Evolutionary conservation across 2,329 filamentous ascomycete genomes (phyloP), one percentile per base, ranked within the genome.

Genomic region (Lasiodiplodia sp.): DNA sequence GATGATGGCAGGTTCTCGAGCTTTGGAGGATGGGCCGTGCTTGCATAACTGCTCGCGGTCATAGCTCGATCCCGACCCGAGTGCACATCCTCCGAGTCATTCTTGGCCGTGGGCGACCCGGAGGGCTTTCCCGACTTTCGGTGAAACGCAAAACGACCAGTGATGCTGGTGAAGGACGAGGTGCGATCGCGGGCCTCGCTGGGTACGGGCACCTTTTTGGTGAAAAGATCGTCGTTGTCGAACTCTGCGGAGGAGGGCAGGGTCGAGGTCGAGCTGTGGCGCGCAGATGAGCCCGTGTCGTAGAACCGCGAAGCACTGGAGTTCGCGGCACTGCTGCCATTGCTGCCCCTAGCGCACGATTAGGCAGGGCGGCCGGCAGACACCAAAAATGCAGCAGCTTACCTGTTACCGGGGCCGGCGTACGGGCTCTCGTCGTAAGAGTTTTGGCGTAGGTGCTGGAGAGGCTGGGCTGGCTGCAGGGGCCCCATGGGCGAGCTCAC

Each of bases 11-110:
- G 21, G 31, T 55, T 64, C 60, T 84, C 82, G 31, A 85, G 71
- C 70, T 80, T 82, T 7, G 83, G 83, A 10, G 84, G 82, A 77
- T 21, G 67, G 34, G 67, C 67, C 38, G 67, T 68, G 51, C 85
- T 87, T 16, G 80, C 79, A 71, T 82, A 81, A 71, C 80, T 82
- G 68, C 83, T 86, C 38, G 80, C 75, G 4, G 85, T 86, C 78
- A 84, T 81, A 23, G 84, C 81, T 25, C 78, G 77, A 28, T 68
- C 67, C 38, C 62, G 55, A 47, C 56, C 68, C 16, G 60, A 66
- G 31, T 66, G 44, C 21, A 67, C 55, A 44, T 56, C 52, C 10
- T 67, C 65, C 66, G 62, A 16, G 18, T 70, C 60, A 12, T 47
- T n/a, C 31, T 68, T 65, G 18, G 11, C 12, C 10, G 64, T 52